Conservation (phyloP, 2,329 filamentous ascomycete genomes). For the Alternaria sp. region DNA sequence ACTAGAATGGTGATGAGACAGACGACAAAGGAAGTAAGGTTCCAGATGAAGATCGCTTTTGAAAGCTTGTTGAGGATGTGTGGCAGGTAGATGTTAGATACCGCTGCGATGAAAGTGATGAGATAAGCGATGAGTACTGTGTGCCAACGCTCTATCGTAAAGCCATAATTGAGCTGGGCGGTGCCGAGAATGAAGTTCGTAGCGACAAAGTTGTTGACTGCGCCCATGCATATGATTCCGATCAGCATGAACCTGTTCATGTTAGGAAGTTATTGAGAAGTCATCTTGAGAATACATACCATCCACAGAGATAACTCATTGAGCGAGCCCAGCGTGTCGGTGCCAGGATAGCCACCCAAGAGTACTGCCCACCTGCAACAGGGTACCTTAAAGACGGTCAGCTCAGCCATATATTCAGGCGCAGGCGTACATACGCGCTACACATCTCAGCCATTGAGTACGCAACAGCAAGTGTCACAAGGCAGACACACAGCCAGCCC, state of each 20-base stretch:
- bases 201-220: conserved; percentile 61
- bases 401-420: background rate
- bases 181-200: conserved; percentile 64
- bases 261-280: background rate
- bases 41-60: conserved; percentile 59
- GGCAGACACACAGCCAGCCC: conserved; percentile 61
- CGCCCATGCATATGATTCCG: conserved; percentile 60
- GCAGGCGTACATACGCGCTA: conserved; percentile 45
- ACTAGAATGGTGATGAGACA: conserved; percentile 61
- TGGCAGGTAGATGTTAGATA: conserved; percentile 58
- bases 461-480: conserved; percentile 60
- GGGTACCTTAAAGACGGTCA: conserved; percentile 50
- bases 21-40: conserved; percentile 60
- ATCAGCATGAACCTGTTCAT: conserved; percentile 29
- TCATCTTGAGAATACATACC: conserved; percentile 43
- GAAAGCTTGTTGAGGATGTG: conserved; percentile 60
- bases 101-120: conserved; percentile 53
- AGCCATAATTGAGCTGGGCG: conserved; percentile 59
- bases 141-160: conserved; percentile 63
- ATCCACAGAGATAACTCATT: conserved; percentile 49
- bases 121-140: conserved; percentile 61
- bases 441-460: conserved; percentile 66
- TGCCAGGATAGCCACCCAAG: conserved; percentile 63
- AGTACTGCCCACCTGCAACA: conserved; percentile 64
- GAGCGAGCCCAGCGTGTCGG: conserved; percentile 50